Percentiles rank a stretch among this genome's conserved stretches.
Evolutionary conservation across 257 asterid species (phyloP).

Genomic region (Catharanthus roseus): DNA sequence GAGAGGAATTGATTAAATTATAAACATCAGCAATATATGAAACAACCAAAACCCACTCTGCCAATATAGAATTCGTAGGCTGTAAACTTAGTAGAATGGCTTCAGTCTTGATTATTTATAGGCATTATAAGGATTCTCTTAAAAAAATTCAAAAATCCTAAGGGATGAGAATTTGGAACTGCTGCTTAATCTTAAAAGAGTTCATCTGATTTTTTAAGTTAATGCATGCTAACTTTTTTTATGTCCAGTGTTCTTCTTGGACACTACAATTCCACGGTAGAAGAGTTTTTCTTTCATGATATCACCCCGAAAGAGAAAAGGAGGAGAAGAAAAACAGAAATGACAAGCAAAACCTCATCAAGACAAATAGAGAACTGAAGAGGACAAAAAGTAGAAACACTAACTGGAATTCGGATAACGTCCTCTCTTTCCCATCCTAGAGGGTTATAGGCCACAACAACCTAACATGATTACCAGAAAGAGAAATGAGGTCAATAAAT

Average conservation of each 20-base stretch:
- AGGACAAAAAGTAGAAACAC: constrained; percentile 24
- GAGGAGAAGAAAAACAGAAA: neutral
- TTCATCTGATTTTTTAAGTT: neutral
- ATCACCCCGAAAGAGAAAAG: neutral
- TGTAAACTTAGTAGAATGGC: neutral
- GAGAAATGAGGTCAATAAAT: neutral
- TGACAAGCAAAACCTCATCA: neutral
- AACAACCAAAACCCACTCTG: neutral
- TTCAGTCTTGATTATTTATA: neutral
- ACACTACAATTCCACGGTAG: neutral
- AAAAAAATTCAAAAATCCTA: neutral
- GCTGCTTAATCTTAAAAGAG: neutral
- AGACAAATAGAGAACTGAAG: constrained; percentile 7
- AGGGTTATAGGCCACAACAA: constrained; percentile 63
- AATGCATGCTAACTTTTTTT: neutral
- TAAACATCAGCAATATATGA: neutral
- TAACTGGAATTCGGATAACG: constrained; percentile 67
- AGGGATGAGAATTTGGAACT: neutral
- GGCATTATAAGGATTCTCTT: neutral
- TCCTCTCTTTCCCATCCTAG: constrained; percentile 78
- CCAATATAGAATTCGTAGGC: neutral
- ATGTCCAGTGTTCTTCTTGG: neutral
- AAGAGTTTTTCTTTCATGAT: neutral
- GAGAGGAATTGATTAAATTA: too few relatives aligned
- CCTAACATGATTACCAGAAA: constrained; percentile 31